A percentile compares a stretch with the other conserved stretches of the same genome.
Evolutionary conservation across 2,329 filamentous ascomycete species (phyloP).

Genomic region (Xylaria sp.): DNA sequence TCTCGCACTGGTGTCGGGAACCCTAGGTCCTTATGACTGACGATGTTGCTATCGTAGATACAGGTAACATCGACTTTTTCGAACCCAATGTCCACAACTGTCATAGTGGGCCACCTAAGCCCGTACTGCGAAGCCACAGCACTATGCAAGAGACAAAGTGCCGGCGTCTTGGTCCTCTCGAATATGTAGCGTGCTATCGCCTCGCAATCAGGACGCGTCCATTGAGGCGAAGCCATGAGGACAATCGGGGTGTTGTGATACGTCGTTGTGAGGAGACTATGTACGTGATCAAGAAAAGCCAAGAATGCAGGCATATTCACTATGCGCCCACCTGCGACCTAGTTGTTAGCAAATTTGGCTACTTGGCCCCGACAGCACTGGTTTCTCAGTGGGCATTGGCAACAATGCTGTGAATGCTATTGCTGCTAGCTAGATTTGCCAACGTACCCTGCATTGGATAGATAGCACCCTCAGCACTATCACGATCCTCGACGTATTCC

Average conservation of each 20-base stretch:
- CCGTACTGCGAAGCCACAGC: conserved; percentile 88
- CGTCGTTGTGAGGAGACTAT: conserved; percentile 84
- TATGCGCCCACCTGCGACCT: conserved; percentile 69
- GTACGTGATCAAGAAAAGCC: conserved; percentile 89
- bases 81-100: conserved; percentile 88
- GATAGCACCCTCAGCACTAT: conserved; percentile 85
- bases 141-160: conserved; percentile 87
- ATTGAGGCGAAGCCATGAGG: conserved; percentile 86
- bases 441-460: conserved; percentile 74
- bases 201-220: conserved; percentile 88
- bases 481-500: conserved; percentile 86
- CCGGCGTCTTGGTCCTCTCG: conserved; percentile 94
- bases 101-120: conserved; percentile 74
- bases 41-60: conserved; percentile 79
- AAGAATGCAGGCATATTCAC: conserved; percentile 92
- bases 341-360: conserved; percentile 19
- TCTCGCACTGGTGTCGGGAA: conserved; percentile 50
- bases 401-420: background rate
- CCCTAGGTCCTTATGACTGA: conserved; percentile 68
- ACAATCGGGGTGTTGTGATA: conserved; percentile 97
- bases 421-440: background rate
- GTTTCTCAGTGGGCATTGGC: background rate
- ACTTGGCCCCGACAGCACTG: background rate
- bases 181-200: conserved; percentile 92
- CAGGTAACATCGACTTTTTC: conserved; percentile 93